phyloP scores from a whole-genome alignment of 352 stramenopile genomes.

The Phytopythium cucurbitacearum region DNA sequence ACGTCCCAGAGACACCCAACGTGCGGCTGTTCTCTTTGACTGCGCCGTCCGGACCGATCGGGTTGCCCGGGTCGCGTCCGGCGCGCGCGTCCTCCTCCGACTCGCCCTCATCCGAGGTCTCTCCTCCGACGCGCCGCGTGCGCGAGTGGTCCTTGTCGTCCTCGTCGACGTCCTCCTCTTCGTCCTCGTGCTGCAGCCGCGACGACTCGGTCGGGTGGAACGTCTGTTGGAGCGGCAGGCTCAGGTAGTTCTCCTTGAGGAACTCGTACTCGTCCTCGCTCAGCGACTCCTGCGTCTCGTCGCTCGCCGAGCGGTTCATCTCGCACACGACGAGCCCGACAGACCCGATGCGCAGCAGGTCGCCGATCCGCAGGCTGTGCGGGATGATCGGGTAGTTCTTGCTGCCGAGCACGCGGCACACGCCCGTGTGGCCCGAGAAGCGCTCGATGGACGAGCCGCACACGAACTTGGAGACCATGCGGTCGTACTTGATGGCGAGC shows the following conservation, averaged over 20 bases:
- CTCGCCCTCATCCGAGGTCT: conserved; percentile 76
- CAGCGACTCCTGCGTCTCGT: conserved; percentile 72
- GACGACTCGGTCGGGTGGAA: conserved; percentile 57
- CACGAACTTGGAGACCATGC: conserved; percentile 59
- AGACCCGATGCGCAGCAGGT: conserved; percentile 87
- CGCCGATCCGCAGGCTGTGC: conserved; percentile 70
- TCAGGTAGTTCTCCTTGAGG: conserved; percentile 86
- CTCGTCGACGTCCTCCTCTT: conserved; percentile 24
- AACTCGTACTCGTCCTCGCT: conserved; percentile 83
- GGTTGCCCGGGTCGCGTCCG: conserved; percentile 12
- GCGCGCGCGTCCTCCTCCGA: conserved; percentile 64
- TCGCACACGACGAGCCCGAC: conserved; percentile 91
- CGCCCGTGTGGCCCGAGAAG: conserved; percentile 90
- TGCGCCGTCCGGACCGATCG: conserved; percentile 8
- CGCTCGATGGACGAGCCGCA: conserved; percentile 85
- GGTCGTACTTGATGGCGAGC: conserved; percentile 72
- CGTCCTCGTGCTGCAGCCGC: conserved; percentile 21
- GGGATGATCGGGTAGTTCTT: conserved; percentile 82
- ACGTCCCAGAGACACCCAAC: conserved; percentile 34
- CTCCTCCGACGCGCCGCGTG: conserved; percentile 26
- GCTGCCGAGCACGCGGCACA: conserved; percentile 86
- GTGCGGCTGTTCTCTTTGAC: conserved; percentile 15
- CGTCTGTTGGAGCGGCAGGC: conserved; percentile 74
- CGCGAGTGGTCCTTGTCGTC: conserved; percentile 22
- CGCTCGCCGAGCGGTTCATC: conserved; percentile 67